Percentiles rank a stretch among this genome's conserved stretches.
Conservation (phyloP, 73 alveolate genomes). For the Symbiodinium pilosum region DNA sequence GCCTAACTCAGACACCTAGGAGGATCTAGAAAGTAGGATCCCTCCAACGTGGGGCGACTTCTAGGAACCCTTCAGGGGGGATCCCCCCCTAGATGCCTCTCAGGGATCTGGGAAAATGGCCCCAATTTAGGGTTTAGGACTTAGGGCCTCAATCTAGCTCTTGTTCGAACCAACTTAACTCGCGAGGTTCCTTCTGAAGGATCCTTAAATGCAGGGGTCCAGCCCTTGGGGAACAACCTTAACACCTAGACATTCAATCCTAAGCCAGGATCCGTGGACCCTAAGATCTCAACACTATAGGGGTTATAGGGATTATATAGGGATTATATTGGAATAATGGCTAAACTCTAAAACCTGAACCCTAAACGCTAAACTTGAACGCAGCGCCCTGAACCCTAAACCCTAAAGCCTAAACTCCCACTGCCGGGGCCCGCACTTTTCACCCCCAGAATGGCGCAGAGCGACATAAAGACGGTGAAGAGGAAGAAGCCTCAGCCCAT, state of each 20-base stretch:
- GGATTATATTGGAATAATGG: too few species aligned
- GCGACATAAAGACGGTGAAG: conserved; percentile 65
- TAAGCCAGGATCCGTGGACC: not conserved
- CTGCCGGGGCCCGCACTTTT: conserved; percentile 10
- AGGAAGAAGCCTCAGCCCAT: conserved; percentile 67
- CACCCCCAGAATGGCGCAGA: conserved; percentile 78
- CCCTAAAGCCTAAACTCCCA: not conserved
- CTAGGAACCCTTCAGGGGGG: not conserved
- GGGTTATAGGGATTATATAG: too few species aligned
- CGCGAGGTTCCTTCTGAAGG: too few species aligned
- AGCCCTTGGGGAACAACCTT: too few species aligned
- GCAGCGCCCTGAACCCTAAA: not conserved
- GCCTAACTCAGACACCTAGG: not conserved
- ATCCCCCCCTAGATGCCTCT: not conserved
- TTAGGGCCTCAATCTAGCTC: not conserved
- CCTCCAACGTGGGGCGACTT: too few species aligned
- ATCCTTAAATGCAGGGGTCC: too few species aligned
- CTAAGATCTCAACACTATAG: not conserved
- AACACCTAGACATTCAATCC: too few species aligned
- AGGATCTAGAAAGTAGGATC: not conserved
- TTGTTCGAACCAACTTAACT: too few species aligned
- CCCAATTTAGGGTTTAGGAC: not conserved
- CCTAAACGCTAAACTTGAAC: not conserved
- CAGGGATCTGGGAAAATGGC: not conserved
- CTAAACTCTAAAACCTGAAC: not conserved